Evolutionary conservation across 805 yeast genomes (phyloP).

Genomic region (Myxozyma monticola): DNA sequence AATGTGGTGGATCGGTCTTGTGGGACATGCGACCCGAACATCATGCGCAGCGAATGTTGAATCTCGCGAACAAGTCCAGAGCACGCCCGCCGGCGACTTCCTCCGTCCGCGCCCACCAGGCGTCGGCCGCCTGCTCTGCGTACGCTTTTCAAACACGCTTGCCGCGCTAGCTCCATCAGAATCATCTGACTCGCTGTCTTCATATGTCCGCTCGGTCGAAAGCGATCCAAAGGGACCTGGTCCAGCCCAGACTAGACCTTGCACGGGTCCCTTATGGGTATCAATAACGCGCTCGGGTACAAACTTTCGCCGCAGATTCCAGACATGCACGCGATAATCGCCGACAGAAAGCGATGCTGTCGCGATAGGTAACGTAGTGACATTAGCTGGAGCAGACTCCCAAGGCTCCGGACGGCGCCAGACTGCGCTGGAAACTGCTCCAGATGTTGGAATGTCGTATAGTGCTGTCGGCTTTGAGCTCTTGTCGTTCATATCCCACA

Average conservation of each 20-base stretch:
- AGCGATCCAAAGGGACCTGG: conserved; percentile 18
- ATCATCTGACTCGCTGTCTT: background rate
- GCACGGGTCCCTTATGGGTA: conserved; percentile 50
- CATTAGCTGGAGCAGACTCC: conserved; percentile 16
- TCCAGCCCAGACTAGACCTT: conserved; percentile 58
- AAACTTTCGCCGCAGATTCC: conserved; percentile 67
- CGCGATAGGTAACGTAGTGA: conserved; percentile 67
- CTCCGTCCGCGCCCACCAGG: conserved; percentile 1
- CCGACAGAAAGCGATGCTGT: conserved; percentile 66
- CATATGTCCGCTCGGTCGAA: background rate
- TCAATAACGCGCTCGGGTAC: conserved; percentile 63
- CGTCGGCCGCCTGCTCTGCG: conserved; percentile 1
- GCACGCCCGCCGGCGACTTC: conserved; percentile 20
- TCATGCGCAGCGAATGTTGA: conserved; percentile 51
- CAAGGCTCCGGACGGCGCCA: conserved; percentile 57
- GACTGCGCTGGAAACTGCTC: conserved; percentile 72
- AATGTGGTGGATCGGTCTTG: conserved; percentile 51
- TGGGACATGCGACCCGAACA: conserved; percentile 41
- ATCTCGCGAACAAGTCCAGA: conserved; percentile 57
- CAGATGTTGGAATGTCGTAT: conserved; percentile 67
- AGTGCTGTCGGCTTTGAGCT: conserved; percentile 44
- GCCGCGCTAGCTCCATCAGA: background rate
- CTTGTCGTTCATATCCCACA: conserved; percentile 62
- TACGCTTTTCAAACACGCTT: background rate
- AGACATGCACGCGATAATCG: conserved; percentile 65